A percentile compares a stretch with the other conserved stretches of the same genome.
Evolutionary conservation across 2,329 filamentous ascomycete species (phyloP).

Genomic region (Aspergillus vadensis): DNA sequence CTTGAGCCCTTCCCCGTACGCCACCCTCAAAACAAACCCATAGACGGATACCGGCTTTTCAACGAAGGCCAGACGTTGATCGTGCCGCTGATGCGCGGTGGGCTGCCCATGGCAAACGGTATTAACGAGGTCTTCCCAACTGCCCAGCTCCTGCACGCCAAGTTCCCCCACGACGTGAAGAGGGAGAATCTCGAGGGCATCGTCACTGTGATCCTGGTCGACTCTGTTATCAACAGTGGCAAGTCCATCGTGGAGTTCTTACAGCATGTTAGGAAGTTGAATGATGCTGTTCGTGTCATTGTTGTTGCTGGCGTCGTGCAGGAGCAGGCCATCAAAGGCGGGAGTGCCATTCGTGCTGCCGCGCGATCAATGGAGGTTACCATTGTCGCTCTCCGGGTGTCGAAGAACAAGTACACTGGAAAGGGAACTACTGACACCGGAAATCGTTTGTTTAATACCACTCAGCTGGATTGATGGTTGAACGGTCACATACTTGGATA

Average conservation of each 20-base stretch:
- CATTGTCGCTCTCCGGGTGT: constrained; percentile 58
- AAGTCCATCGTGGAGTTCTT: constrained; percentile 54
- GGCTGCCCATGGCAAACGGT: constrained; percentile 63
- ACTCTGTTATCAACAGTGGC: constrained; percentile 64
- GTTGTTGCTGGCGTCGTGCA: constrained; percentile 61
- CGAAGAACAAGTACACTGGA: constrained; percentile 59
- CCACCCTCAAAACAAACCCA: constrained; percentile 55
- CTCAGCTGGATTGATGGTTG: too few species aligned
- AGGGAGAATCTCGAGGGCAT: constrained; percentile 44
- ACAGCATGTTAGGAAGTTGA: constrained; percentile 46
- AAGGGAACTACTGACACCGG: constrained; percentile 59
- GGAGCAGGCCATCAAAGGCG: constrained; percentile 29
- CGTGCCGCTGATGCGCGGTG: constrained; percentile 64
- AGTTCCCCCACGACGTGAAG: constrained; percentile 44
- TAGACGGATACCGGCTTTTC: constrained; percentile 49
- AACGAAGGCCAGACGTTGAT: constrained; percentile 56
- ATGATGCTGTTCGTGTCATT: constrained; percentile 50
- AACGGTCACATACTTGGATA: too few species aligned
- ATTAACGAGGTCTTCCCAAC: constrained; percentile 56
- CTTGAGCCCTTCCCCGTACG: constrained; percentile 52
- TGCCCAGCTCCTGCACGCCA: constrained; percentile 56
- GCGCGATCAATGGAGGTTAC: constrained; percentile 27
- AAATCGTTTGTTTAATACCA: constrained; percentile 61
- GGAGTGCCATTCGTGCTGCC: constrained; percentile 15
- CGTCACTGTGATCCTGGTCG: constrained; percentile 56